Base-by-base conservation (phyloP, 768 basidiomycete species). In the Phylloporus rhodoxanthus region DNA sequence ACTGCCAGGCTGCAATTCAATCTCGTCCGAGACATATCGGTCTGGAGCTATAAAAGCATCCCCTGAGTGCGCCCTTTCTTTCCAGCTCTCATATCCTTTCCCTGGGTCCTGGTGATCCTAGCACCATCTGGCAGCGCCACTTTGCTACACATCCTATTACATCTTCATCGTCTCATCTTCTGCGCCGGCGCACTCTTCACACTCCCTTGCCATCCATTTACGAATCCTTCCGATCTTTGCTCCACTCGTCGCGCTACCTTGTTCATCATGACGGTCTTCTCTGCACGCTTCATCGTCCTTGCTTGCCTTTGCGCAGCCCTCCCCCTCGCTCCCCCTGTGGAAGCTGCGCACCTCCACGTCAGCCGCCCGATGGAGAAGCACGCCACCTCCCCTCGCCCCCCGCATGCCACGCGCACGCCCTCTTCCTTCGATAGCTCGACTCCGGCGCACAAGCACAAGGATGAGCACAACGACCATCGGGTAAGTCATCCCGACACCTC, bases 81-180 rank as follows among this genome's bases (percentile, higher is more conserved):
- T 65, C 56, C 64, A 64, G 67, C 67, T 63, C 67, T 60, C 63
- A 59, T 66, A 65, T 63, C 68, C 55, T 51, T 53, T 70, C 53
- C 55, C 54, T 62, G 61, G 79, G 72, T 80, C 81, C 81, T 60
- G 79, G 80, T 70, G 81, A 75, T 81, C 77, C 56, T 54, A 48
- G 19, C 40, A 51, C 50, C 52, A 44, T 56, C 53, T 53, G 55
- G 52, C 29, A 54, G 39, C 52, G 53, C 55, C 34, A 37, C 19
- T 34, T 55, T 51, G 19, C 51, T 46, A 54, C 50, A 56, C 58
- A 51, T 59, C 56, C 55, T 53, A 52, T 52, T 26, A 29, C 28
- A 32, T 53, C 50, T 41, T 53, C 48, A 56, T 61, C 34, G 37
- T 48, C 64, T 57, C 54, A 53, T 40, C 50, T 23, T 39, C 37